A percentile compares a stretch with the other conserved stretches of the same genome.
Conservation (phyloP, 2,329 filamentous ascomycete genomes). For the Rutstroemia sp. region DNA sequence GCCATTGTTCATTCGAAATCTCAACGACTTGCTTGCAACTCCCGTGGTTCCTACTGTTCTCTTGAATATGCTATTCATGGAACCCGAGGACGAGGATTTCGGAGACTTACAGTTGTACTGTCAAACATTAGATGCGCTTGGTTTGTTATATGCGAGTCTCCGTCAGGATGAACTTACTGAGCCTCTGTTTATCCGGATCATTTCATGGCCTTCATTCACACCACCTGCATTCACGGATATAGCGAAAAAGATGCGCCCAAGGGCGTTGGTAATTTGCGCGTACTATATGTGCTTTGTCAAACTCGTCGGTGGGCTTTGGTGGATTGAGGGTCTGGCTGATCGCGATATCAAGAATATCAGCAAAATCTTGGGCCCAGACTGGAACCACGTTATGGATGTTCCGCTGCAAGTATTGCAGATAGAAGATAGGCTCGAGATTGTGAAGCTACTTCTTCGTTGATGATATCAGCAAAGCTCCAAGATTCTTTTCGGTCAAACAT, state of each 20-base stretch:
- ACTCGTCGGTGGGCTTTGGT: slow-evolving; percentile 17
- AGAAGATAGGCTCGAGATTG: slow-evolving; percentile 7
- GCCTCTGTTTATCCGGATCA: slow-evolving; percentile 19
- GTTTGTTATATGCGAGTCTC: slow-evolving; percentile 23
- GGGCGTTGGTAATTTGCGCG: slow-evolving; percentile 17
- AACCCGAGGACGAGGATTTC: slow-evolving; percentile 21
- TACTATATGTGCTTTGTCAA: slow-evolving; percentile 20
- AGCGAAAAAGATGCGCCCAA: slow-evolving; percentile 12
- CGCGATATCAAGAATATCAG: slow-evolving; percentile 12
- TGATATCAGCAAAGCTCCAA: neutral
- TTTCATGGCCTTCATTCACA: slow-evolving; percentile 21
- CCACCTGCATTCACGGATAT: slow-evolving; percentile 5
- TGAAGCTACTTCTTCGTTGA: slow-evolving; percentile 23
- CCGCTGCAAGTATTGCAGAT: slow-evolving; percentile 10
- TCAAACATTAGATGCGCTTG: slow-evolving; percentile 20
- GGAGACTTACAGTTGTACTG: slow-evolving; percentile 20
- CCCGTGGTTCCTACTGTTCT: slow-evolving; percentile 21
- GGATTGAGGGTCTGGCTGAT: slow-evolving; percentile 16
- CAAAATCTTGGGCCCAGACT: slow-evolving; percentile 8
- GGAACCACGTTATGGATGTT: slow-evolving; percentile 10
- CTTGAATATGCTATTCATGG: slow-evolving; percentile 21
- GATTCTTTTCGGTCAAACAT: neutral
- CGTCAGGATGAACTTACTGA: slow-evolving; percentile 18
- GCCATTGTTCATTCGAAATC: slow-evolving; percentile 21
- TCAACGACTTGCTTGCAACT: slow-evolving; percentile 13